phyloP scores from a whole-genome alignment of 2,329 filamentous ascomycete genomes.

The Fusarium staphyleae region DNA sequence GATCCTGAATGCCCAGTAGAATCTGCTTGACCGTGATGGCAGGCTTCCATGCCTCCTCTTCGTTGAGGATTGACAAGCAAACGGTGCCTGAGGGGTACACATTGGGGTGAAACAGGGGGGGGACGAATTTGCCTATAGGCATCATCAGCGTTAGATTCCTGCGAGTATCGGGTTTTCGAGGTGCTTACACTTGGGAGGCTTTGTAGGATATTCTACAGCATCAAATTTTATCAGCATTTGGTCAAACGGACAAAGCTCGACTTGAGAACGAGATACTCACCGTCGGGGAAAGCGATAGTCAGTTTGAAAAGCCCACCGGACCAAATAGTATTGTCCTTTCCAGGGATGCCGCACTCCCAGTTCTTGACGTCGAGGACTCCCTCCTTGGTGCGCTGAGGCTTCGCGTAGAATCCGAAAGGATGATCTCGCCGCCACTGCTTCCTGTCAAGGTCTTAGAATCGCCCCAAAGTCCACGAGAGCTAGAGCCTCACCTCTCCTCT shows the following conservation, averaged over 20 bases:
- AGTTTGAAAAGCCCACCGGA: constrained; percentile 97
- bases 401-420: constrained; percentile 96
- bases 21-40: constrained; percentile 99
- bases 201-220: constrained; percentile 88
- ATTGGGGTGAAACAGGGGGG: constrained; percentile 96
- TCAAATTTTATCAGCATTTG: constrained; percentile 20
- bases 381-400: constrained; percentile 78
- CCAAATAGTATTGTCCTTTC: constrained; percentile 97
- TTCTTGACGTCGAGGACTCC: constrained; percentile 90
- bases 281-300: constrained; percentile 90
- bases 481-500: constrained; percentile 76
- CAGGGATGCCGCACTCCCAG: constrained; percentile 96
- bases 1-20: constrained; percentile 91
- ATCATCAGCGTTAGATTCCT: no score
- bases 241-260: constrained; percentile 3
- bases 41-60: constrained; percentile 98
- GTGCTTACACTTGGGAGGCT: constrained; percentile 92
- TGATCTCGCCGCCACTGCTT: constrained; percentile 98
- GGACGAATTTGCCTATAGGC: constrained; percentile 85
- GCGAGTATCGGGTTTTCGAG: background rate
- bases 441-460: constrained; percentile 55
- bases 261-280: constrained; percentile 56
- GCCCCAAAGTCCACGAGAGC: background rate
- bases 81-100: constrained; percentile 98
- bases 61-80: constrained; percentile 95